phyloP scores from a whole-genome alignment of 768 basidiomycete genomes.

The Tephrocybe sp. region DNA sequence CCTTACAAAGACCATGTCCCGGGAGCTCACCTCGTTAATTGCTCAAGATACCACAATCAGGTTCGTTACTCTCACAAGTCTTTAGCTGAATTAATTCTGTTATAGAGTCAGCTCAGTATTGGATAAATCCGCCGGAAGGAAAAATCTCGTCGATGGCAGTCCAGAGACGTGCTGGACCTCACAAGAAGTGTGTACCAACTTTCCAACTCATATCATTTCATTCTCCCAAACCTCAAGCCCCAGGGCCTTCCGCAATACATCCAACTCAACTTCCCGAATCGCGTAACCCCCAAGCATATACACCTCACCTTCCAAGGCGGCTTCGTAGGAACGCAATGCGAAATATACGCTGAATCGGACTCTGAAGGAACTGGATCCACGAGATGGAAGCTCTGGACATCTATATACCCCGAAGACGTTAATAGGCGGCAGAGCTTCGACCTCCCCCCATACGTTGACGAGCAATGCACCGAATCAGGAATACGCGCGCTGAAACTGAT shows the following conservation, averaged over 20 bases:
- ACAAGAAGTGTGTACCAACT: constrained; percentile 51
- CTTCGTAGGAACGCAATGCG: constrained; percentile 72
- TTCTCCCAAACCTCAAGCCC: background rate
- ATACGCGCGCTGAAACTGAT: constrained; percentile 56
- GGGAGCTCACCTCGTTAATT: constrained; percentile 35
- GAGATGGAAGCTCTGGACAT: constrained; percentile 49
- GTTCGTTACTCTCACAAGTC: constrained; percentile 28
- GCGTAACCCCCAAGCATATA: constrained; percentile 54
- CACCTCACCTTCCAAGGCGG: constrained; percentile 81
- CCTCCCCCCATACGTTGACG: constrained; percentile 28
- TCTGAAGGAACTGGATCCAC: constrained; percentile 21
- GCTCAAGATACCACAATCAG: constrained; percentile 47
- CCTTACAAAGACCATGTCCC: constrained; percentile 16
- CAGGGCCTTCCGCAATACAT: constrained; percentile 79
- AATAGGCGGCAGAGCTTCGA: constrained; percentile 72
- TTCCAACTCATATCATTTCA: background rate
- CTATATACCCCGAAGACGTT: constrained; percentile 76
- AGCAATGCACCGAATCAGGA: constrained; percentile 16
- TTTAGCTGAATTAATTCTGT: constrained; percentile 22
- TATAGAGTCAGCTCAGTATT: constrained; percentile 76
- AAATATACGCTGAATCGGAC: constrained; percentile 36
- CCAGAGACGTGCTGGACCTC: constrained; percentile 87
- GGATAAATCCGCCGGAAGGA: constrained; percentile 72
- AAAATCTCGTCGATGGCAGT: constrained; percentile 63
- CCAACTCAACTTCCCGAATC: constrained; percentile 55